Conservation (phyloP, 371 early-diverging fungal genomes). For the Batrachochytrium dendrobatidis region DNA sequence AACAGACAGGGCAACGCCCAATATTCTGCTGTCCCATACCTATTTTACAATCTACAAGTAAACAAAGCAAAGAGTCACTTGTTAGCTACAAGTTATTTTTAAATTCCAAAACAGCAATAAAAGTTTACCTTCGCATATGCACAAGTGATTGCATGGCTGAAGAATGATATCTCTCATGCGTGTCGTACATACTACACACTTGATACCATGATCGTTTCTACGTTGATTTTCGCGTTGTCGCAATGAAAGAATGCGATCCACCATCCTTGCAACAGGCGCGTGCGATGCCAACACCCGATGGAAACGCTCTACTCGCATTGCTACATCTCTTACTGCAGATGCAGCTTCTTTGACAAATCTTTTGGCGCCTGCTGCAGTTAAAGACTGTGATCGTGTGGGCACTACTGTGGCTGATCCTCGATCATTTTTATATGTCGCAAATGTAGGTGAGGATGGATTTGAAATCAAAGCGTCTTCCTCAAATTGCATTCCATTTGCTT, state of each 20-base stretch:
- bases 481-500: neutral
- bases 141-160: conserved; percentile 1
- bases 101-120: neutral
- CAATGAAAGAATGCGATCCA: neutral
- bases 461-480: neutral
- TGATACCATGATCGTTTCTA: neutral
- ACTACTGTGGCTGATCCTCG: neutral
- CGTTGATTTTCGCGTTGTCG: neutral
- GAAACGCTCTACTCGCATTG: neutral
- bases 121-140: neutral
- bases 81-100: neutral
- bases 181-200: neutral
- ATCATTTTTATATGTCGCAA: neutral
- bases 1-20: neutral
- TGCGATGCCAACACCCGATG: neutral
- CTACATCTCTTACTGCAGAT: neutral
- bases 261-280: neutral
- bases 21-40: neutral
- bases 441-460: neutral
- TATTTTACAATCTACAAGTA: neutral
- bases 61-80: neutral
- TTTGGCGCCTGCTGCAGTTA: neutral
- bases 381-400: neutral
- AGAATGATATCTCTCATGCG: neutral
- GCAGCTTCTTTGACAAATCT: neutral